Percentiles rank a stretch among this genome's conserved stretches.
phyloP scores from a whole-genome alignment of 2,329 filamentous ascomycete genomes.

The Colletotrichum sp. region DNA sequence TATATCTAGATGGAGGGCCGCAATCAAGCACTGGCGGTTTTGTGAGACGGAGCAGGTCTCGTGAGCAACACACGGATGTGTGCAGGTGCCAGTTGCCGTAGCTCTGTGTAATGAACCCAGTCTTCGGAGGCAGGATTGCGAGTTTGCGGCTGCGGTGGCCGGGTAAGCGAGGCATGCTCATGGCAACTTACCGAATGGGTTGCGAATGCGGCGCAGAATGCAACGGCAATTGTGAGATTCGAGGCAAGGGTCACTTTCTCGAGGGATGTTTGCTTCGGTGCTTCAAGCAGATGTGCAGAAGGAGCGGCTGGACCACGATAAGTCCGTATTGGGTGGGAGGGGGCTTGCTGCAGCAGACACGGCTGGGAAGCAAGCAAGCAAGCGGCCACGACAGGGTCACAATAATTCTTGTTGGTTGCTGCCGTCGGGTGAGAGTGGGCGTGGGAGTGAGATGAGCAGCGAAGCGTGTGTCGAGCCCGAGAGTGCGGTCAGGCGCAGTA shows the following conservation, averaged over 20 bases:
- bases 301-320: constrained; percentile 19
- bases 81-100: constrained; percentile 12
- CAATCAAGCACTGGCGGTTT: constrained; percentile 5
- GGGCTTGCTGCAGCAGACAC: constrained; percentile 16
- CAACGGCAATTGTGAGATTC: constrained; percentile 2
- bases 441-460: background rate
- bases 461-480: background rate
- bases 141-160: background rate
- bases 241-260: background rate
- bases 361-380: constrained; percentile 15
- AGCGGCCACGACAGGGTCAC: background rate
- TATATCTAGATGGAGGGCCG: constrained; percentile 10
- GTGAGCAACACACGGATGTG: constrained; percentile 14
- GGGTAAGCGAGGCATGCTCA: background rate
- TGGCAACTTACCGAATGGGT: constrained; percentile 12
- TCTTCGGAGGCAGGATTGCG: background rate
- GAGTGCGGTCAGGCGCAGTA: constrained; percentile 4
- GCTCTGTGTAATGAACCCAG: background rate
- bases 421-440: background rate
- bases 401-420: background rate
- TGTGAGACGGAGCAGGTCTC: constrained; percentile 13
- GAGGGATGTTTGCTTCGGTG: constrained; percentile 15
- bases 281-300: background rate
- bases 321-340: constrained; percentile 10
- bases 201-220: background rate